phyloP scores from a whole-genome alignment of 1,139 yeast species.

The Blastobotrys illinoisensis region DNA sequence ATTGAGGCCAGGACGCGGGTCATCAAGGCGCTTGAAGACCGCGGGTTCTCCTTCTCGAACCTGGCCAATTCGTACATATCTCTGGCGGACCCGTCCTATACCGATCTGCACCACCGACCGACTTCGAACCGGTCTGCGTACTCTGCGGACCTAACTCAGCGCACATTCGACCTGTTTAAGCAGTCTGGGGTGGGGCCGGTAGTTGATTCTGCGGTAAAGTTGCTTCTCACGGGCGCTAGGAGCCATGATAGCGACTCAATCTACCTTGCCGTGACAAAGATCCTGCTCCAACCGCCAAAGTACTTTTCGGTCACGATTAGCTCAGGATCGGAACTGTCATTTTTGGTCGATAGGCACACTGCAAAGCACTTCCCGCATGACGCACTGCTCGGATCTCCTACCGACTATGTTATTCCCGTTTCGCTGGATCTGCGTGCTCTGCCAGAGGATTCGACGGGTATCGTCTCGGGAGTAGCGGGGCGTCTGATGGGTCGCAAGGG shows the following conservation, averaged over 20 bases:
- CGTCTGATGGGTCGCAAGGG: conserved; percentile 32
- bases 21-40: conserved; percentile 39
- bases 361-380: conserved; percentile 30
- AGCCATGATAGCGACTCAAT: conserved; percentile 34
- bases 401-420: conserved; percentile 53
- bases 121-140: background rate
- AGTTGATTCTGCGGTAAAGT: conserved; percentile 38
- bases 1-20: conserved; percentile 41
- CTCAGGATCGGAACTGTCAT: conserved; percentile 48
- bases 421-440: conserved; percentile 49
- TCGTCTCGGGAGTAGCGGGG: conserved; percentile 62
- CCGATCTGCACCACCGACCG: background rate
- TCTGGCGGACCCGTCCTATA: conserved; percentile 4
- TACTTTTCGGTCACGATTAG: conserved; percentile 56
- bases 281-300: conserved; percentile 36
- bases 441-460: conserved; percentile 60
- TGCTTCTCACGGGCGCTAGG: conserved; percentile 60
- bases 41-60: conserved; percentile 44
- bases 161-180: conserved; percentile 42
- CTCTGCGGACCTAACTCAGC: conserved; percentile 26
- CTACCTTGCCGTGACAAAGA: conserved; percentile 23
- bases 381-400: conserved; percentile 50
- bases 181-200: conserved; percentile 42
- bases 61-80: conserved; percentile 28
- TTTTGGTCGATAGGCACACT: conserved; percentile 43